These are phyloP conservation scores for Botryotinia calthae DNA, from an alignment of 2,329 filamentous ascomycete species.

Conservation along the genomic window DNA sequence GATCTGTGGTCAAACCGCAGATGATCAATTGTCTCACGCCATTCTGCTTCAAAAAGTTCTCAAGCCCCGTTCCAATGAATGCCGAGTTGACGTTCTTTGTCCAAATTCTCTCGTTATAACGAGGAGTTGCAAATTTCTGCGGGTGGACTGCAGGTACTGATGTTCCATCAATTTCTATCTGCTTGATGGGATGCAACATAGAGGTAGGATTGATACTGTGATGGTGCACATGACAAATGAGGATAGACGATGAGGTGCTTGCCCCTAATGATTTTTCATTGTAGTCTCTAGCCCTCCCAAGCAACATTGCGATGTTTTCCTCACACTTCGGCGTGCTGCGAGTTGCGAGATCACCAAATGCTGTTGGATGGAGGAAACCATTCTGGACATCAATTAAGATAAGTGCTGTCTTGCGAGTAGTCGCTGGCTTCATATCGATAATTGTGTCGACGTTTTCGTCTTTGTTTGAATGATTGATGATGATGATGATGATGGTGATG, in stretches of 20 bases:
- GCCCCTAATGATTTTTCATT: background rate
- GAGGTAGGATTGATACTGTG: slow-evolving; percentile 2
- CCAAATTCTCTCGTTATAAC: slow-evolving; percentile 4
- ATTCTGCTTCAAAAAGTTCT: background rate
- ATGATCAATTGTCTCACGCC: slow-evolving; percentile 7
- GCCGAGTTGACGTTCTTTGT: slow-evolving; percentile 1
- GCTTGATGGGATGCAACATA: slow-evolving; percentile 2
- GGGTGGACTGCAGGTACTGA: background rate
- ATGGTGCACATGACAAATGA: slow-evolving; percentile 7
- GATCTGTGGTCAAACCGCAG: slow-evolving; percentile 7
- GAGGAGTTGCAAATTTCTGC: background rate
- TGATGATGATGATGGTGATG: background rate
- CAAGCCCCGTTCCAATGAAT: background rate
- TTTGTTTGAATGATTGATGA: background rate
- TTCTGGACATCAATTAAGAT: slow-evolving; percentile 10
- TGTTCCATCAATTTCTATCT: background rate
- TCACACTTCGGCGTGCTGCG: slow-evolving; percentile 2
- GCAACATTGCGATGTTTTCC: slow-evolving; percentile 4
- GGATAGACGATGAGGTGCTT: background rate
- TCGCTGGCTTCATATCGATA: slow-evolving; percentile 5
- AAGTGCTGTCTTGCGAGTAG: background rate
- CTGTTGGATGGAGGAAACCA: background rate
- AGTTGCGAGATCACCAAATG: slow-evolving; percentile 5
- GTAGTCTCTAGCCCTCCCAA: background rate
- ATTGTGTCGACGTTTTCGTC: background rate